phyloP scores from a whole-genome alignment of 1,139 yeast species.

The Lodderomyces beijingensis region DNA sequence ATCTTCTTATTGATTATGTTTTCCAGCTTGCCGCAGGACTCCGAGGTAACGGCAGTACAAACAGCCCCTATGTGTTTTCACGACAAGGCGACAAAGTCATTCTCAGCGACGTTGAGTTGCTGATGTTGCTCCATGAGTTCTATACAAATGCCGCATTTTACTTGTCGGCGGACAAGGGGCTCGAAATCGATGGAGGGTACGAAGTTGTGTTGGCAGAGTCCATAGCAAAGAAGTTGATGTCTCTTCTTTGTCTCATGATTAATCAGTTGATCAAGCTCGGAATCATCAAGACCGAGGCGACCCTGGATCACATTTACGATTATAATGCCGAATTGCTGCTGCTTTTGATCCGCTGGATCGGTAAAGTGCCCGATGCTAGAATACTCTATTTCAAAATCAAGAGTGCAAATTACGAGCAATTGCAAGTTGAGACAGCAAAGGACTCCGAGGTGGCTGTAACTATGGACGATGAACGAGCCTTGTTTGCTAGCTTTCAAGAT shows the following conservation, averaged over 20 bases:
- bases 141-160: slow-evolving; percentile 51
- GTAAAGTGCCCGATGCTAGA: slow-evolving; percentile 41
- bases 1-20: slow-evolving; percentile 51
- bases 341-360: slow-evolving; percentile 59
- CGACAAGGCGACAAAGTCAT: slow-evolving; percentile 47
- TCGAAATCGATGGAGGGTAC: slow-evolving; percentile 32
- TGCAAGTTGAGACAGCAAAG: neutral
- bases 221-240: slow-evolving; percentile 47
- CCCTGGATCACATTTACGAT: slow-evolving; percentile 32
- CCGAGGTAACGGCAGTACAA: slow-evolving; percentile 38
- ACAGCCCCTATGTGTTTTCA: slow-evolving; percentile 40
- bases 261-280: slow-evolving; percentile 43
- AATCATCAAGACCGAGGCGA: slow-evolving; percentile 37
- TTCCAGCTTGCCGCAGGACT: slow-evolving; percentile 54
- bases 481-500: slow-evolving; percentile 13
- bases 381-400: slow-evolving; percentile 33
- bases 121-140: slow-evolving; percentile 69
- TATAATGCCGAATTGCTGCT: slow-evolving; percentile 55
- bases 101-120: slow-evolving; percentile 53
- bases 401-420: slow-evolving; percentile 15
- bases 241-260: slow-evolving; percentile 58
- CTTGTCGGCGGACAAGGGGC: slow-evolving; percentile 39
- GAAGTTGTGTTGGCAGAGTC: slow-evolving; percentile 34
- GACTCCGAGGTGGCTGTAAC: neutral
- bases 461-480: slow-evolving; percentile 1